Evolutionary conservation across 345 rosid genomes (phyloP).

Genomic region (Aquilaria sinensis): DNA sequence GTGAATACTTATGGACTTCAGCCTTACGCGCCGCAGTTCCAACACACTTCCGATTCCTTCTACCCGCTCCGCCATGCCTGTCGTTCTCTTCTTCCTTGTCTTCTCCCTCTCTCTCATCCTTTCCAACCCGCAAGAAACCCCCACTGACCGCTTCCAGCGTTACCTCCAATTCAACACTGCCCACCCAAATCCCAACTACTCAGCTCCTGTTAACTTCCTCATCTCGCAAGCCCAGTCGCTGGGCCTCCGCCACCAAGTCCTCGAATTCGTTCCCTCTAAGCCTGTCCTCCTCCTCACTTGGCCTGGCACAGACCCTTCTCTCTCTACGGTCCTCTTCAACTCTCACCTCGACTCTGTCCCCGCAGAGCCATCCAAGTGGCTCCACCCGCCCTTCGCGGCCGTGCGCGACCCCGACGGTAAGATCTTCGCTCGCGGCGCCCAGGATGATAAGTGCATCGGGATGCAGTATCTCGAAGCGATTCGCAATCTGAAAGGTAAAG

Average conservation of each 20-base stretch:
- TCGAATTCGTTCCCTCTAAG: slow-evolving; percentile 47
- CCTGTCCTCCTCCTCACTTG: slow-evolving; percentile 64
- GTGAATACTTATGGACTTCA: no score
- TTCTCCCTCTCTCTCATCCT: slow-evolving; percentile 10
- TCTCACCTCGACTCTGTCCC: slow-evolving; percentile 97
- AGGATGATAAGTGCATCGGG: slow-evolving; percentile 82
- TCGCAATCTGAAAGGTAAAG: slow-evolving; percentile 39
- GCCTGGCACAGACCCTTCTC: slow-evolving; percentile 64
- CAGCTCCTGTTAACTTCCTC: slow-evolving; percentile 54
- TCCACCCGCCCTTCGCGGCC: slow-evolving; percentile 80
- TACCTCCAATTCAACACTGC: slow-evolving; percentile 74
- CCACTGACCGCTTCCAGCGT: slow-evolving; percentile 50
- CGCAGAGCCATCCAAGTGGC: slow-evolving; percentile 73
- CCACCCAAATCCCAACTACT: slow-evolving; percentile 78
- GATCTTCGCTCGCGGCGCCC: slow-evolving; percentile 83
- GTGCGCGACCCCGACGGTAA: slow-evolving; percentile 41
- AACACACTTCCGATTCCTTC: no score
- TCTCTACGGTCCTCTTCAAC: slow-evolving; percentile 70
- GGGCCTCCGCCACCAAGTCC: slow-evolving; percentile 33
- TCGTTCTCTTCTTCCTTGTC: slow-evolving; percentile 4
- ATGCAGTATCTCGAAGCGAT: slow-evolving; percentile 82
- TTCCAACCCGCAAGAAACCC: slow-evolving; percentile 25
- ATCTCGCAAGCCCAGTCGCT: slow-evolving; percentile 43
- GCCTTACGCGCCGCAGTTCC: no score
- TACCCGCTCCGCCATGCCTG: slow-evolving; percentile 7